Conservation (phyloP, 2,329 filamentous ascomycete species). For the Aspergillus ochraceus region DNA sequence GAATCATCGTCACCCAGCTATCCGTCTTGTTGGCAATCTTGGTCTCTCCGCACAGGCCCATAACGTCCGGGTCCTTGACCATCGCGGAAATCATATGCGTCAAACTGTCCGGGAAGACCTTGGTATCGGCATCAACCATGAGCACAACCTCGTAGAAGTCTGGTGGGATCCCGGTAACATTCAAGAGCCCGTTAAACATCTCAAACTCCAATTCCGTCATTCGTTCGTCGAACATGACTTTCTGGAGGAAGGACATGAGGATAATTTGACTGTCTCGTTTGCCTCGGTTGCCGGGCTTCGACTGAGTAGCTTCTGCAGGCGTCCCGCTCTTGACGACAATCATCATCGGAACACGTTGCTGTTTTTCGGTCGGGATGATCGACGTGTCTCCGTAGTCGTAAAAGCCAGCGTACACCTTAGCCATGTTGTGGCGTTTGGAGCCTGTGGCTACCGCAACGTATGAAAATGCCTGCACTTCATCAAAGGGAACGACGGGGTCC, state of each 20-base stretch:
- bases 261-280: slow-evolving; percentile 99
- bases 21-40: slow-evolving; percentile 98
- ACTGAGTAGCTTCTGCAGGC: slow-evolving; percentile 74
- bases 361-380: slow-evolving; percentile 76
- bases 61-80: slow-evolving; percentile 98
- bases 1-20: slow-evolving; percentile 95
- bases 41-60: slow-evolving; percentile 97
- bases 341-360: slow-evolving; percentile 98
- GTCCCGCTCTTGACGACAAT: slow-evolving; percentile 94
- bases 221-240: slow-evolving; percentile 99
- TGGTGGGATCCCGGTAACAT: slow-evolving; percentile 95
- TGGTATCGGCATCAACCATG: slow-evolving; percentile 99
- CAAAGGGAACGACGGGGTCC: slow-evolving; percentile 74
- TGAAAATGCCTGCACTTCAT: slow-evolving; percentile 86
- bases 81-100: slow-evolving; percentile 99
- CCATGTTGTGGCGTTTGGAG: slow-evolving; percentile 98
- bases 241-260: slow-evolving; percentile 98
- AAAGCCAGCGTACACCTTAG: slow-evolving; percentile 96
- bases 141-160: slow-evolving; percentile 98
- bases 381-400: slow-evolving; percentile 91
- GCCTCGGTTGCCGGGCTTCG: slow-evolving; percentile 94
- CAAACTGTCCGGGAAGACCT: slow-evolving; percentile 96
- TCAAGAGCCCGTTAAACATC: slow-evolving; percentile 99
- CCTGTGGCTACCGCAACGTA: slow-evolving; percentile 96
- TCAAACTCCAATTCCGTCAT: slow-evolving; percentile 99